These are phyloP conservation scores for Colletotrichum neosansevieriae DNA, from an alignment of 2,329 filamentous ascomycete genomes.

Conservation along the genomic window DNA sequence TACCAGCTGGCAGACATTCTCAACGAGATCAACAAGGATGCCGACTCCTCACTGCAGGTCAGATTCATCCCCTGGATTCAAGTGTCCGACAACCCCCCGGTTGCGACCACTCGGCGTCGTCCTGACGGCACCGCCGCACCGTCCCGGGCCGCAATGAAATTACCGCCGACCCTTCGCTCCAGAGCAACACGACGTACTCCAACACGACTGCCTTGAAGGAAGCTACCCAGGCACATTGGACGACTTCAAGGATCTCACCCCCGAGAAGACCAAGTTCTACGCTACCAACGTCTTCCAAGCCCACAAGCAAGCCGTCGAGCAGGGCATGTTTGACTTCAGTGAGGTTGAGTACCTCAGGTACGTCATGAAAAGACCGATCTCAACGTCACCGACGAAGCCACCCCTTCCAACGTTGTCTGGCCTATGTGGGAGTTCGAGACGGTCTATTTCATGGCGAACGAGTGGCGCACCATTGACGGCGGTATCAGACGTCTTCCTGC, in stretches of 20 bases:
- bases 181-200: conserved; percentile 41
- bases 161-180: conserved; percentile 41
- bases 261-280: conserved; percentile 43
- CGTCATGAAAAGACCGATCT: conserved; percentile 49
- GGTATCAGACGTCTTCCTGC: conserved; percentile 51
- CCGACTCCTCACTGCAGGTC: conserved; percentile 47
- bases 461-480: conserved; percentile 48
- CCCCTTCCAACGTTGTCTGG: conserved; percentile 41
- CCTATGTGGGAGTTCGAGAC: conserved; percentile 50
- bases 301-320: conserved; percentile 47
- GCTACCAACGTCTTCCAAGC: conserved; percentile 48
- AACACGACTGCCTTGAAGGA: conserved; percentile 45
- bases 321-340: conserved; percentile 47
- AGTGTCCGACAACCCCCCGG: conserved; percentile 49
- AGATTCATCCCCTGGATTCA: conserved; percentile 58
- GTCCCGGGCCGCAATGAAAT: conserved; percentile 44
- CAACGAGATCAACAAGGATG: conserved; percentile 53
- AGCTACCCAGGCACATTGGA: conserved; percentile 44
- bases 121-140: conserved; percentile 46
- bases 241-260: conserved; percentile 44
- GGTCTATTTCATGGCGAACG: conserved; percentile 45
- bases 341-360: conserved; percentile 50
- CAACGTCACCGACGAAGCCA: conserved; percentile 53
- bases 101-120: conserved; percentile 43
- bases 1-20: conserved; percentile 56